Evolutionary conservation across 768 basidiomycete species (phyloP).

Genomic region (Xerocomus brunneocitrinus): DNA sequence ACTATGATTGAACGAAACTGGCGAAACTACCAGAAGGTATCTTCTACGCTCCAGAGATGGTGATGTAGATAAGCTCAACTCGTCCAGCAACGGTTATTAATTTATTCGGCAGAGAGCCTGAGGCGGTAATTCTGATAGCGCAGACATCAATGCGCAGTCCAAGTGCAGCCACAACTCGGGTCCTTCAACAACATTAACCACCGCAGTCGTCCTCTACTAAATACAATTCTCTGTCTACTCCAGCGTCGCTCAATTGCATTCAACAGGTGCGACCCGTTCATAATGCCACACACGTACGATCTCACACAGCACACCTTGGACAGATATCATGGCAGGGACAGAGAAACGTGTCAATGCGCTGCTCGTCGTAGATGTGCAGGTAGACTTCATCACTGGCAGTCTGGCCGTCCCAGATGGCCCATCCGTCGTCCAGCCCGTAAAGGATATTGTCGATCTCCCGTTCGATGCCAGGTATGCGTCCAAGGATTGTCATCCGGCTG

Average conservation of each 20-base stretch:
- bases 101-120: too few species aligned
- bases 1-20: too few species aligned
- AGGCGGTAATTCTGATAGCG: too few species aligned
- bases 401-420: conserved; percentile 65
- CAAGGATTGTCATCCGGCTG: conserved; percentile 52
- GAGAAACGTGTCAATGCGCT: conserved; percentile 39
- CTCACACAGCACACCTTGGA: background rate
- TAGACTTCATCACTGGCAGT: conserved; percentile 75
- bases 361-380: conserved; percentile 74
- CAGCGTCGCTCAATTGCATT: background rate
- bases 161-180: too few species aligned
- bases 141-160: too few species aligned
- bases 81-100: too few species aligned
- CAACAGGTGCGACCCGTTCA: background rate
- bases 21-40: too few species aligned
- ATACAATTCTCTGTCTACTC: too few species aligned
- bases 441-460: conserved; percentile 53
- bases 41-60: too few species aligned
- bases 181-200: too few species aligned
- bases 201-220: background rate
- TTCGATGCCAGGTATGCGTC: conserved; percentile 51
- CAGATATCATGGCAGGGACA: conserved; percentile 17
- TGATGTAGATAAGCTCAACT: too few species aligned
- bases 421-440: conserved; percentile 52
- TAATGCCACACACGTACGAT: background rate